Percentiles rank a stretch among this genome's conserved stretches.
Conservation (phyloP, 2,329 filamentous ascomycete genomes). For the Alternaria tenuissima region DNA sequence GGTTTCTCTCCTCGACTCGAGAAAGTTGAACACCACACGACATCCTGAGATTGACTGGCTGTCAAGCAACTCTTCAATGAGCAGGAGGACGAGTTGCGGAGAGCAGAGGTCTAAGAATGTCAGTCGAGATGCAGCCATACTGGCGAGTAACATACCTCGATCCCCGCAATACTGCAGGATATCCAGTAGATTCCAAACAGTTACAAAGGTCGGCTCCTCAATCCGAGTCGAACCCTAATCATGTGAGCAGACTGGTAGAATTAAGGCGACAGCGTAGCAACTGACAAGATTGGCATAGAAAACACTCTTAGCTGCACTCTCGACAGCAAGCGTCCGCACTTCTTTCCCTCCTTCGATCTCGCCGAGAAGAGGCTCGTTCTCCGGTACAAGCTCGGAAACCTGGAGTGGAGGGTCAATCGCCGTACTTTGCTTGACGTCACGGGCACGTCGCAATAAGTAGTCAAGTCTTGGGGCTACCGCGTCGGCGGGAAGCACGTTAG, state of each 20-base stretch:
- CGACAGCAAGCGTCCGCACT: slow-evolving; percentile 71
- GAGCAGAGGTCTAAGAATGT: slow-evolving; percentile 66
- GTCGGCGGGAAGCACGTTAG: slow-evolving; percentile 34
- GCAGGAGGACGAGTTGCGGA: slow-evolving; percentile 82
- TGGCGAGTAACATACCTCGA: slow-evolving; percentile 63
- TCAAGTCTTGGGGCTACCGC: slow-evolving; percentile 47
- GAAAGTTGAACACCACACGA: slow-evolving; percentile 88
- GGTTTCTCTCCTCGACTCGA: slow-evolving; percentile 89
- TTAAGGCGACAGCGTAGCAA: not conserved
- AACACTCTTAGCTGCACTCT: slow-evolving; percentile 81
- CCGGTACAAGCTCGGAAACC: slow-evolving; percentile 49
- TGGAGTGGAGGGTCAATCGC: slow-evolving; percentile 57
- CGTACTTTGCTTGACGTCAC: slow-evolving; percentile 50
- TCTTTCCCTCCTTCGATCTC: slow-evolving; percentile 56
- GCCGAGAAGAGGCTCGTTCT: slow-evolving; percentile 39
- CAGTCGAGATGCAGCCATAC: not conserved
- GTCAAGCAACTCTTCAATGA: slow-evolving; percentile 94
- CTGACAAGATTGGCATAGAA: slow-evolving; percentile 83
- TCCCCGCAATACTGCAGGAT: slow-evolving; percentile 89
- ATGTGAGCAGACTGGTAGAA: slow-evolving; percentile 20
- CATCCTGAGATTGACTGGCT: slow-evolving; percentile 95
- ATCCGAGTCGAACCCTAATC: slow-evolving; percentile 76
- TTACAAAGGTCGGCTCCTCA: slow-evolving; percentile 77
- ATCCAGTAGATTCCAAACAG: slow-evolving; percentile 93
- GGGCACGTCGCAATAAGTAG: slow-evolving; percentile 53